Evolutionary conservation across 345 rosid genomes (phyloP), one percentile per base, ranked within the genome.

Genomic region (Limnanthes douglasii): DNA sequence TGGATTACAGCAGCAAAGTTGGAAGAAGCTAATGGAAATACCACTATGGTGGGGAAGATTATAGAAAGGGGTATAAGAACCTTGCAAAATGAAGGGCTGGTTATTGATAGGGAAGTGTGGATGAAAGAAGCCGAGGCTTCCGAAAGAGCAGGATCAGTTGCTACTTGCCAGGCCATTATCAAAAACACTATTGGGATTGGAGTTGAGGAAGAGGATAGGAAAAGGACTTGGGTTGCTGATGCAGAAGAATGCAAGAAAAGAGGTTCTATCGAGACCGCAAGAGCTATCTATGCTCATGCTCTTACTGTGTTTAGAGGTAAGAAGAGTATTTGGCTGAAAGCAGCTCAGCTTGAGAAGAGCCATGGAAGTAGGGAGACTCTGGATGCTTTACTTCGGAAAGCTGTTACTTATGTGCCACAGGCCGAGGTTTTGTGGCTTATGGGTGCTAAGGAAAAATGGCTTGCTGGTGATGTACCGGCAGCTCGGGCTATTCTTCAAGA

Each of bases 401-500:
- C 97, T 6, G 93, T 82, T 37, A 75, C 81, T 4, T 86, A 82
- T 37, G 68, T 72, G 35, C 97, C 97, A 15, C 94, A 86, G 50
- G 92, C 93, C 45, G 94, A 86, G 60, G 94, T 86, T 49, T 64
- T 86, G 37, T 82, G 97, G 97, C 93, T 86, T 31, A 82, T 86
- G 97, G 93, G 88, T 41, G 97, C 97, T 15, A 86, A 82, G 54
- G 97, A 86, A 60, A 86, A 86, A 55, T 82, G 96, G 97, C 93
- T 86, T 51, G 85, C 94, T 20, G 94, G 94, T 43, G 97, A 86
- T 63, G 97, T 86, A 33, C 79, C 82, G 27, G 73, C 88, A 19
- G 94, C 94, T 11, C 74, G 97, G 43, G 84, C 86, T 24, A 86
- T 78, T 53, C 88, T 86, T 50, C 93, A 75, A 53, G 92, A 82